Base-by-base conservation (phyloP, 176 grass and related monocot genomes). In the Rhynchospora breviuscula region DNA sequence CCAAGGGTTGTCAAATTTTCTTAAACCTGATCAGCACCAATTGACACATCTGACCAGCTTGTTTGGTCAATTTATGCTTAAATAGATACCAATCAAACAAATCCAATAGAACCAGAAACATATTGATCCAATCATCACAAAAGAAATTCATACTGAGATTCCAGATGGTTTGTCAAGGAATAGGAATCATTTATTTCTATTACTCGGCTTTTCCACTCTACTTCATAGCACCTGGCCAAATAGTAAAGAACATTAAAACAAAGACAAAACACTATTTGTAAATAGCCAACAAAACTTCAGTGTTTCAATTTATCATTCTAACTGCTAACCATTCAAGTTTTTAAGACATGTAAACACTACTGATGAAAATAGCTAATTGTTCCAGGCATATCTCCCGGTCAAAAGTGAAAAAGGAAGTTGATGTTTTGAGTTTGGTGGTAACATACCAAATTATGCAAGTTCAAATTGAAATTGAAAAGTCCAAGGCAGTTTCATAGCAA, bases 121-220 rank as follows among this genome's bases (percentile, higher is more conserved):
- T 29, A 80, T 57, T n/a, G 7, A n/a, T 35, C 26, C n/a, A 71
- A 69, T 29, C 35, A 82, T 35, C 57, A 23, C 21, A 58, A 59
- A 85, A 63, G 17, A 88, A 3, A 87, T 63, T 53, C 92, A 73
- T 98, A 98, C 95, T 44, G 95, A 94, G 76, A 90, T 98, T 89
- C 84, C 92, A 77, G 95, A 92, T 84, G 95, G 95, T 90, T 98
- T 98, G 87, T 98, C 86, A 31, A 98, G 87, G 74, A 98, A 84
- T 89, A 98, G 13, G 84, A 78, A 85, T 94, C 88, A 74, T 90
- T 71, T 3, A 84, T 88, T 31, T 89, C 90, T 84, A 98, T 86
- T 59, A 98, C 91, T 87, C 92, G 91, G n/a, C 87, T 91, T 63
- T 91, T 98, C 95, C 95, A 98, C 80, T 98, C 90, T 87, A 98